A percentile compares a stretch with the other conserved stretches of the same genome.
phyloP scores from a whole-genome alignment of 441 rosid genomes.

The Jatropha podagrica region DNA sequence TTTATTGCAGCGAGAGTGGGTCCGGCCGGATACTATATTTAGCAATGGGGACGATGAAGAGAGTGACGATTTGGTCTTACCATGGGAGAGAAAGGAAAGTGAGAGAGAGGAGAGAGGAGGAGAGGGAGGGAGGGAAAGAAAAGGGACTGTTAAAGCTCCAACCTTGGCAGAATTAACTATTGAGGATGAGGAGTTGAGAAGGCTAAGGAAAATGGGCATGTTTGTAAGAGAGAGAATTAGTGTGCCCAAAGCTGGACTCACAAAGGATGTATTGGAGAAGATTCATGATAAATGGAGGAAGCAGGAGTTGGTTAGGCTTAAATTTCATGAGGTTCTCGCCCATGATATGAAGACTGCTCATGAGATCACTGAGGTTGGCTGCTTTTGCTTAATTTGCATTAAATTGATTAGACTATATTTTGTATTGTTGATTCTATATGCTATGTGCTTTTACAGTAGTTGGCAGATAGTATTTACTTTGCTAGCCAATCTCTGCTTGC shows the following conservation, averaged over 20 bases:
- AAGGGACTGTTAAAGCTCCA: conserved; percentile 65
- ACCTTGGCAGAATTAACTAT: conserved; percentile 83
- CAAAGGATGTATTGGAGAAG: conserved; percentile 75
- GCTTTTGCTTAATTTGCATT: conserved; percentile 1
- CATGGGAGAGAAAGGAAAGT: conserved; percentile 73
- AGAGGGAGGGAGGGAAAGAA: conserved; percentile 41
- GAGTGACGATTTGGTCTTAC: conserved; percentile 45
- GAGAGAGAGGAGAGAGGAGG: conserved; percentile 23
- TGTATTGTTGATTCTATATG: background rate
- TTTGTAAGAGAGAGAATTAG: conserved; percentile 73
- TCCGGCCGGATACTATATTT: conserved; percentile 72
- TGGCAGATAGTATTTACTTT: background rate
- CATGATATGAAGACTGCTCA: conserved; percentile 91
- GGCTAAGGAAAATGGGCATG: conserved; percentile 83
- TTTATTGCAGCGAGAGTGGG: conserved; percentile 81
- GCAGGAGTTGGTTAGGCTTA: conserved; percentile 87
- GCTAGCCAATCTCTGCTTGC: background rate
- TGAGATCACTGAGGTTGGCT: conserved; percentile 83
- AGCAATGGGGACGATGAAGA: conserved; percentile 39
- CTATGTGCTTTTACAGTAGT: background rate
- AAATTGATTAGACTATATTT: background rate
- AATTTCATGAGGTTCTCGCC: conserved; percentile 94
- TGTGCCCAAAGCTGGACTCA: conserved; percentile 90
- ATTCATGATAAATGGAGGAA: conserved; percentile 95
- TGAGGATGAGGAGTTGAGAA: conserved; percentile 81